Conservation (phyloP, 2,329 filamentous ascomycete species). For the Exutisphaerella laricina region DNA sequence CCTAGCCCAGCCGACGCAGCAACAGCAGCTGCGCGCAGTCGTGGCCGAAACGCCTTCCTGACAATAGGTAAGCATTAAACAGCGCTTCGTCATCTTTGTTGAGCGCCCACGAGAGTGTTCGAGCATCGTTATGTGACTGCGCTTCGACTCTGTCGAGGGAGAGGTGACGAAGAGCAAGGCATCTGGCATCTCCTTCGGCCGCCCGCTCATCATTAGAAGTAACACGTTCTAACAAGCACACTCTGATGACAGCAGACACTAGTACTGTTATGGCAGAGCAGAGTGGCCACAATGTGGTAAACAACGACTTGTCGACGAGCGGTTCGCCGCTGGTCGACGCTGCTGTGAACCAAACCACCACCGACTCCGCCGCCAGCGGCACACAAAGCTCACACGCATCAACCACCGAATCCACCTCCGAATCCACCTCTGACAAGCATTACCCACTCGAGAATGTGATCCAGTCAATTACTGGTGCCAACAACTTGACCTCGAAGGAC, state of each 20-base stretch:
- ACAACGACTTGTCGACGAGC: slow-evolving; percentile 63
- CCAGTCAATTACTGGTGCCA: slow-evolving; percentile 10
- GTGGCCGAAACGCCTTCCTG: slow-evolving; percentile 16
- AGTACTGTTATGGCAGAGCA: slow-evolving; percentile 66
- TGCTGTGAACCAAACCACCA: slow-evolving; percentile 52
- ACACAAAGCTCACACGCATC: slow-evolving; percentile 28
- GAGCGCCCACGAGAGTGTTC: slow-evolving; percentile 1
- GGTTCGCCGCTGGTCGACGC: slow-evolving; percentile 57
- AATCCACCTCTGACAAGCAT: slow-evolving; percentile 38
- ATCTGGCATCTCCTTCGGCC: not conserved
- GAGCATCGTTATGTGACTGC: slow-evolving; percentile 11
- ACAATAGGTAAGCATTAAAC: slow-evolving; percentile 13
- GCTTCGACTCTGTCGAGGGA: not conserved
- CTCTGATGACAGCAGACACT: slow-evolving; percentile 19
- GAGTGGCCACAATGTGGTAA: slow-evolving; percentile 66
- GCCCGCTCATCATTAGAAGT: not conserved
- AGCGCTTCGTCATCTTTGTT: slow-evolving; percentile 1
- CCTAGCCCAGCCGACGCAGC: no score
- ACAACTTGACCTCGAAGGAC: slow-evolving; percentile 7
- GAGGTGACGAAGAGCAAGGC: slow-evolving; percentile 9
- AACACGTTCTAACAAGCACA: slow-evolving; percentile 17
- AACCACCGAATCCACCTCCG: slow-evolving; percentile 25
- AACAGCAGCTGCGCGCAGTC: slow-evolving; percentile 9
- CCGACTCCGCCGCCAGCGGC: slow-evolving; percentile 50
- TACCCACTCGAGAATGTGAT: slow-evolving; percentile 19